Evolutionary conservation across 2,329 filamentous ascomycete genomes (phyloP).

Genomic region (Diplodia scrobiculata): DNA sequence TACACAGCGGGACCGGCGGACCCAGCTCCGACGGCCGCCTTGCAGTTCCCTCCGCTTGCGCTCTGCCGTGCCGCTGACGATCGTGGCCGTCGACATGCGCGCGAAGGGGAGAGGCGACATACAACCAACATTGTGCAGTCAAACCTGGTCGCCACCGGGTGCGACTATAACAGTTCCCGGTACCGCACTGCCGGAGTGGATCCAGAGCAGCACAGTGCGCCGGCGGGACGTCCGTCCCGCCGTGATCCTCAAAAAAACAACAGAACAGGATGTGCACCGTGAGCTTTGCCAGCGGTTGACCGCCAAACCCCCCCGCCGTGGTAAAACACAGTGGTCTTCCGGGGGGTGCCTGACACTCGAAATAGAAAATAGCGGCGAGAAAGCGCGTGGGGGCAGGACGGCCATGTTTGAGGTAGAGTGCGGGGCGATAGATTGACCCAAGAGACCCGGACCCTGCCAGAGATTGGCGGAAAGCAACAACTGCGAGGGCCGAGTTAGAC

Average conservation of each 20-base stretch:
- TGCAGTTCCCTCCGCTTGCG: not conserved
- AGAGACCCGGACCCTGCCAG: not conserved
- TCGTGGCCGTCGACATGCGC: not conserved
- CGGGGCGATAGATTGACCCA: slow-evolving; percentile 1
- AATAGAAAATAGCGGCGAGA: slow-evolving; percentile 7
- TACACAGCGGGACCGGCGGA: not conserved
- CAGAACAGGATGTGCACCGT: not conserved
- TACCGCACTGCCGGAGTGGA: not conserved
- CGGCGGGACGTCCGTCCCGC: not conserved
- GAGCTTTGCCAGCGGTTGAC: not conserved
- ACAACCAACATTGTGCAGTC: not conserved
- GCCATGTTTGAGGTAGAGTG: slow-evolving; percentile 17
- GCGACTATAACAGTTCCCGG: not conserved
- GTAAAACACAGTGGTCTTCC: not conserved
- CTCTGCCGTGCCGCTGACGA: not conserved
- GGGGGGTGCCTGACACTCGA: not conserved
- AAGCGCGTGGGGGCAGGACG: slow-evolving; percentile 3
- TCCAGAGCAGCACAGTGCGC: not conserved
- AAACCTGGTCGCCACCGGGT: slow-evolving; percentile 9
- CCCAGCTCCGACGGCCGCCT: not conserved
- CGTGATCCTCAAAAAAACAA: not conserved
- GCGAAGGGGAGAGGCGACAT: not conserved
- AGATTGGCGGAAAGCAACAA: slow-evolving; percentile 14
- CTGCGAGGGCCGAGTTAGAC: slow-evolving; percentile 1
- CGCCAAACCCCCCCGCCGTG: not conserved